Base-by-base conservation (phyloP, 805 yeast species). In the Saccharomycopsis sp. region DNA sequence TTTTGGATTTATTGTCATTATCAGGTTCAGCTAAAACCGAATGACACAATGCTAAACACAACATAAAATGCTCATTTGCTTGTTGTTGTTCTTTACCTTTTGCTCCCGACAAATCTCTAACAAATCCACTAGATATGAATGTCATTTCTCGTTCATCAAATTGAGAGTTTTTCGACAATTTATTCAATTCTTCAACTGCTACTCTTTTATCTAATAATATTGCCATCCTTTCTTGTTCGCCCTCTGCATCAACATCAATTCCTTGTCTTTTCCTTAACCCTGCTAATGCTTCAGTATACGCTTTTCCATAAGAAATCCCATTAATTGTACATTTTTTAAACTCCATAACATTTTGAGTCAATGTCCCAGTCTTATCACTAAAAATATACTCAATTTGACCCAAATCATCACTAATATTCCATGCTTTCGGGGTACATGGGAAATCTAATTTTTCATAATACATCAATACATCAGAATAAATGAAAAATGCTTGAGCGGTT, bases 351-450 rank as follows among this genome's bases (percentile, higher is more conserved):
- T 88, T 88, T 80, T 87, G 87, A 74, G 97, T 88, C 72, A 88
- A 77, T 60, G 97, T 88, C 79, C 97, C 97, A 64, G 97, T 88
- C 74, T 88, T 88, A 73, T 88, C 97, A 60, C 87, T 79, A 60
- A 85, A 85, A 40, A 85, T 77, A 58, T 85, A 85, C 59, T 85
- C 95, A 52, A 85, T 80, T 60, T 85, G 94, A 26, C 94, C 94
- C 54, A 85, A 66, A 62, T 85, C 94, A 67, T 85, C 94, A 2
- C 89, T 81, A 36, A 85, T 84, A 57, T 77, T 81, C 94, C 94
- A 85, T 0, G 89, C 72, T 57, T 84, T 83, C 13, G 94, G 93
- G 8, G 83, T 78, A 60, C 94, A 85, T 2, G 93, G 90, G 55
- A 77, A 84, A 59, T 85, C 90, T 48, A 85, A 62, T 43, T 61